phyloP scores from a whole-genome alignment of 2,329 filamentous ascomycete species.

The Gnomoniopsis sp. region DNA sequence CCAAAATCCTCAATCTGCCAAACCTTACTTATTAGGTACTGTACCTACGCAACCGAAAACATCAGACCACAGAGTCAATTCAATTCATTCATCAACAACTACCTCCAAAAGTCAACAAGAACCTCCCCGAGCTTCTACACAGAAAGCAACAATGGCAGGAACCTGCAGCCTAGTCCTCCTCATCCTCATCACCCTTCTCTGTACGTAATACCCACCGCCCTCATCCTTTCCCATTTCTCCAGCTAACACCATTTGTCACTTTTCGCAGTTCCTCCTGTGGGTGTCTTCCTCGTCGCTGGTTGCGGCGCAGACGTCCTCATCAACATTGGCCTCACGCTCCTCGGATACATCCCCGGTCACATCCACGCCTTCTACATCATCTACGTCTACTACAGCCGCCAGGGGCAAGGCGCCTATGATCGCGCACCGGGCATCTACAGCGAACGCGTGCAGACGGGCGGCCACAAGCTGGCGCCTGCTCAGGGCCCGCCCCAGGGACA shows the following conservation, averaged over 20 bases:
- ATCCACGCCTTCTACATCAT: slow-evolving; percentile 79
- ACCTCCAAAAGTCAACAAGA: background rate
- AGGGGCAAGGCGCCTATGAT: slow-evolving; percentile 53
- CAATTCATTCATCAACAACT: background rate
- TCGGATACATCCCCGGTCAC: slow-evolving; percentile 74
- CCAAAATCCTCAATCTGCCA: background rate
- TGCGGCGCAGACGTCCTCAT: slow-evolving; percentile 63
- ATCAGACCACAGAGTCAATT: background rate
- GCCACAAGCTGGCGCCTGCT: slow-evolving; percentile 53
- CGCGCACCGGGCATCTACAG: slow-evolving; percentile 70
- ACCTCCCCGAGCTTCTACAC: no score
- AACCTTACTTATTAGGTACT: no score
- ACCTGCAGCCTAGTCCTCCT: slow-evolving; percentile 4
- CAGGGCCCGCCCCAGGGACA: slow-evolving; percentile 10
- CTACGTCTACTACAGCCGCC: slow-evolving; percentile 78
- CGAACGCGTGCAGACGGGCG: slow-evolving; percentile 69
- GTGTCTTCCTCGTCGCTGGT: slow-evolving; percentile 61
- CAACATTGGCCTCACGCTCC: slow-evolving; percentile 63
- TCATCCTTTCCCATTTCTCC: background rate
- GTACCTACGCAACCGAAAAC: no score
- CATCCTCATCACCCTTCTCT: slow-evolving; percentile 16
- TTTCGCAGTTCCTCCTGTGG: slow-evolving; percentile 59
- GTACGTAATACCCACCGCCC: background rate
- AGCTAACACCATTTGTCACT: background rate
- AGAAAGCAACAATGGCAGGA: background rate